Percentiles rank a stretch among this genome's conserved stretches.
phyloP scores from a whole-genome alignment of 495 filamentous ascomycete genomes.

The Talaromyces nanjingensis region DNA sequence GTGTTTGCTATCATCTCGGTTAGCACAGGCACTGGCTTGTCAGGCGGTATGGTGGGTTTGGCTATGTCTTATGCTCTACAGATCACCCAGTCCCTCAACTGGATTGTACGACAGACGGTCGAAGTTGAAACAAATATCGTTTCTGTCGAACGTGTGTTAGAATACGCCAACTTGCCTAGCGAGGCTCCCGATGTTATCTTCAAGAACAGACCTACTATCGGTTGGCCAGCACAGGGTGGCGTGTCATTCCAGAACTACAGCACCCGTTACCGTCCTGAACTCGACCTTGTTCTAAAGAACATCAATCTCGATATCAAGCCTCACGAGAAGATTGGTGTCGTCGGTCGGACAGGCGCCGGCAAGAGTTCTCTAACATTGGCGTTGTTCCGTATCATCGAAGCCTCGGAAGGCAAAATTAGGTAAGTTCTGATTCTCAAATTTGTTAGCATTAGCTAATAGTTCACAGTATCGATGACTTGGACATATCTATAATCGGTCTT shows the following conservation, averaged over 20 bases:
- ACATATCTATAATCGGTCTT: constrained; percentile 86
- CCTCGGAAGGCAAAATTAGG: constrained; percentile 67
- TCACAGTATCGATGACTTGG: constrained; percentile 68
- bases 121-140: constrained; percentile 99
- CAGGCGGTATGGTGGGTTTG: constrained; percentile 79
- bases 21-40: constrained; percentile 57
- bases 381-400: constrained; percentile 94
- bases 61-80: constrained; percentile 95
- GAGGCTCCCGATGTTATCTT: constrained; percentile 94
- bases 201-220: constrained; percentile 74
- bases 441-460: constrained; percentile 13
- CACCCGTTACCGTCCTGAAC: constrained; percentile 78
- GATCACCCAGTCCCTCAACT: constrained; percentile 97
- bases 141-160: constrained; percentile 93
- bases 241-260: constrained; percentile 92
- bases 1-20: constrained; percentile 79
- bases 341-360: constrained; percentile 92
- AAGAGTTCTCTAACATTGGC: constrained; percentile 93
- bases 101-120: constrained; percentile 98
- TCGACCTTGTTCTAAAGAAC: constrained; percentile 89
- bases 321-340: constrained; percentile 96
- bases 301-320: constrained; percentile 87
- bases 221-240: constrained; percentile 87
- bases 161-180: constrained; percentile 88
- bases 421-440: constrained; percentile 15